Conservation (phyloP, 257 asterid genomes). For the Penstemon eatonii region DNA sequence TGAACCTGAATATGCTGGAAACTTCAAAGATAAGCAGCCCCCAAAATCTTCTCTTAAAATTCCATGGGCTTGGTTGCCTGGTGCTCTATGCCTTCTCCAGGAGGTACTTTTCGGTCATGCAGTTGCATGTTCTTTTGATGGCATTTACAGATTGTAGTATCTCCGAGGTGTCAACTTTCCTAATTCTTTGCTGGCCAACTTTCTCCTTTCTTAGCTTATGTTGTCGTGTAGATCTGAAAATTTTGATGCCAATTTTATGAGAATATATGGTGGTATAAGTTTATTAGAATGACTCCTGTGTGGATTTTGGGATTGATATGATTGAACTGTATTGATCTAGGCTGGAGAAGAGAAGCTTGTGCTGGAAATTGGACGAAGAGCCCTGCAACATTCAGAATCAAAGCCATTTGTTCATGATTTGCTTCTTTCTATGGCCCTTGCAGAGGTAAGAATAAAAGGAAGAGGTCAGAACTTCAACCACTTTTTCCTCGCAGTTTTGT, state of each 20-base stretch:
- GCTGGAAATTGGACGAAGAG: conserved; percentile 81
- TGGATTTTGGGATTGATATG: conserved; percentile 31
- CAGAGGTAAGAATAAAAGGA: conserved; percentile 79
- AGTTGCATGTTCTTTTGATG: conserved; percentile 23
- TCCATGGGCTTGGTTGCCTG: conserved; percentile 94
- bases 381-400: conserved; percentile 76
- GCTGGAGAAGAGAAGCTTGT: conserved; percentile 95
- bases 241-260: conserved; percentile 22
- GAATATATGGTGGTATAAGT: conserved; percentile 13
- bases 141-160: conserved; percentile 19
- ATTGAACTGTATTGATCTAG: conserved; percentile 47
- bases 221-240: conserved; percentile 19
- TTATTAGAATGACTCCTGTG: conserved; percentile 5
- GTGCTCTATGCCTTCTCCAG: conserved; percentile 95
- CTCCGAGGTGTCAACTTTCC: conserved; percentile 3
- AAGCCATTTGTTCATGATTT: conserved; percentile 85
- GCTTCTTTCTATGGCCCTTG: conserved; percentile 92
- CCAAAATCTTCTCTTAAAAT: conserved; percentile 85
- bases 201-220: conserved; percentile 13
- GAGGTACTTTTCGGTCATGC: conserved; percentile 54
- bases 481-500: conserved; percentile 51
- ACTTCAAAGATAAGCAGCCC: conserved; percentile 70
- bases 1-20: conserved; percentile 95
- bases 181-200: background rate
- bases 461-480: conserved; percentile 43